Conservation (phyloP, 192 early-diverging fungal genomes). For the Coemansia javaensis region DNA sequence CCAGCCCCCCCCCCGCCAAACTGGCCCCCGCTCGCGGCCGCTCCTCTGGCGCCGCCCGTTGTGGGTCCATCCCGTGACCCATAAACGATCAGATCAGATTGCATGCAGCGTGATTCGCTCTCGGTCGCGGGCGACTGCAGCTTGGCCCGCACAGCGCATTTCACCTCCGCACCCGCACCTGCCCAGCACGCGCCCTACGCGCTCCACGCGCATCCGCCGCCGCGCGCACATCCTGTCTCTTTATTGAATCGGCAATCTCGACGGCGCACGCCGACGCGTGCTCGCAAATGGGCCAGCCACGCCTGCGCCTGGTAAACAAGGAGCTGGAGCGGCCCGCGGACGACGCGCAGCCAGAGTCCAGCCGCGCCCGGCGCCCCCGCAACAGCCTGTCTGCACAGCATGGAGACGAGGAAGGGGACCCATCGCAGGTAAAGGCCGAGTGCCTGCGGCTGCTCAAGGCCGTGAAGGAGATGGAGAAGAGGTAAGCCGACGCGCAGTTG, state of each 20-base stretch:
- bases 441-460: conserved; percentile 41
- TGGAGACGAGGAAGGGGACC: conserved; percentile 3
- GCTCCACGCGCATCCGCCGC: too few species aligned
- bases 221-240: too few species aligned
- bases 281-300: conserved; percentile 37
- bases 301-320: conserved; percentile 39
- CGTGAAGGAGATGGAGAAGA: conserved; percentile 44
- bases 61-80: too few species aligned
- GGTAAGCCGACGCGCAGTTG: conserved; percentile 28
- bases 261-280: not conserved
- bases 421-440: conserved; percentile 22
- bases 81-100: too few species aligned
- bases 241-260: not conserved
- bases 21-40: too few species aligned
- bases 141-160: too few species aligned
- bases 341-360: conserved; percentile 7
- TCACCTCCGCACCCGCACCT: too few species aligned
- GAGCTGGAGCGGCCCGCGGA: conserved; percentile 18
- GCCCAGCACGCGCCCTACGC: too few species aligned
- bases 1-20: too few species aligned
- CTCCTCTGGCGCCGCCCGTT: too few species aligned
- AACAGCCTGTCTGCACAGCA: conserved; percentile 16
- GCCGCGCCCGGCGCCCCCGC: conserved; percentile 27
- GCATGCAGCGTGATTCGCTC: too few species aligned
- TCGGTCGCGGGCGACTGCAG: too few species aligned